A percentile compares a stretch with the other conserved stretches of the same genome.
These are phyloP conservation scores for Neurospora sp. DNA, from an alignment of 495 filamentous ascomycete species.

Conservation along the genomic window DNA sequence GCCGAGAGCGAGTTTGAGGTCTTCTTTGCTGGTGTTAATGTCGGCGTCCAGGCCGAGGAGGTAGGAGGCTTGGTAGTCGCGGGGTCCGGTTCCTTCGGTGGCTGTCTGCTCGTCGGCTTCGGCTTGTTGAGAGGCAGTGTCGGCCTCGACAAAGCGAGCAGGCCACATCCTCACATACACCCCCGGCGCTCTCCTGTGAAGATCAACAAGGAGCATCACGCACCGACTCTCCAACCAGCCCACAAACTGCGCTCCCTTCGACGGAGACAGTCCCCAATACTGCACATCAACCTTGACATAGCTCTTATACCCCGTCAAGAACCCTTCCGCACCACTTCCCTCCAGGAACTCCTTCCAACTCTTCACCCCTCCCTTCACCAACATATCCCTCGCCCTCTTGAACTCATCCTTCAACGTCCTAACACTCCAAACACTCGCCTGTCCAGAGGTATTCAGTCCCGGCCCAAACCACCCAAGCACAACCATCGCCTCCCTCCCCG, in stretches of 20 bases:
- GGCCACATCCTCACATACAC: slow-evolving; percentile 48
- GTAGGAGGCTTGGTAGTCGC: slow-evolving; percentile 43
- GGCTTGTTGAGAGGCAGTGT: neutral
- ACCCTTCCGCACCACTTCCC: slow-evolving; percentile 20
- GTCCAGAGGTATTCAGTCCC: slow-evolving; percentile 40
- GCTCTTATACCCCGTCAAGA: slow-evolving; percentile 32
- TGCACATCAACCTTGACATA: slow-evolving; percentile 44
- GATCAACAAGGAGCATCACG: slow-evolving; percentile 39
- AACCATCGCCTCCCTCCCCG: slow-evolving; percentile 38
- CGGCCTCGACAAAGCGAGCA: slow-evolving; percentile 33
- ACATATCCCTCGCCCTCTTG: slow-evolving; percentile 17
- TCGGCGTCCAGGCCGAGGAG: slow-evolving; percentile 41
- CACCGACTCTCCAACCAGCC: slow-evolving; percentile 47
- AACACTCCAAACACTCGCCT: slow-evolving; percentile 36
- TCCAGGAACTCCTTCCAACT: neutral
- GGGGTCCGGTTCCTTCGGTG: slow-evolving; percentile 2
- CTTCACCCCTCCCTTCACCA: neutral
- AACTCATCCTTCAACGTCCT: slow-evolving; percentile 40
- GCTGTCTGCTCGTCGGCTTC: neutral
- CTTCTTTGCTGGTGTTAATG: slow-evolving; percentile 17
- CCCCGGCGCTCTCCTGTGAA: slow-evolving; percentile 33
- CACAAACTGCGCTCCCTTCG: slow-evolving; percentile 35
- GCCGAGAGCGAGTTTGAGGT: slow-evolving; percentile 18
- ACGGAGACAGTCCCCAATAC: slow-evolving; percentile 42
- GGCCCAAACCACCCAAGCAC: slow-evolving; percentile 45